Evolutionary conservation across 164 flowering plant genomes (phyloP), one percentile per base, ranked within the genome.

Genomic region (Kalanchoe fedtschenkoi): DNA sequence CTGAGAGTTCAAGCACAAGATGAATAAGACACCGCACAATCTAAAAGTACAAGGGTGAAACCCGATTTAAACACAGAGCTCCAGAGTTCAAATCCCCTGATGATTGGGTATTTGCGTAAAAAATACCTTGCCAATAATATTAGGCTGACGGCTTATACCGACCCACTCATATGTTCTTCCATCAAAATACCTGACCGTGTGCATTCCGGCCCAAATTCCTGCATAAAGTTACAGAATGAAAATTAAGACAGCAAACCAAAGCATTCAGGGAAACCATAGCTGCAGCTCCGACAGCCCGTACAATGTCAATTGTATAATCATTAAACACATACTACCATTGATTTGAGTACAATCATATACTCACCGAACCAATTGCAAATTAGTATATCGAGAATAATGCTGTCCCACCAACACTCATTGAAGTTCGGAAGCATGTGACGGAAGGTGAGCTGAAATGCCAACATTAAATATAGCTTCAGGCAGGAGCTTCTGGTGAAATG

Each of bases 351-450:
- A 37, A 34, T 11, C n/a, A n/a, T 61, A 22, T 62, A 29, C 87
- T 78, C 65, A 90, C 97, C 98, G 77, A 90, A 90, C 97, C 99
- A 93, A 67, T 93, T 93, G 83, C 97, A 93, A 71, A 88, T 85
- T 60, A 93, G 68, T 56, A 91, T 84, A 65, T 93, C 97, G 67
- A 90, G 87, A 66, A 93, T 65, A 61, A 93, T 90, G 72, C 95
- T 93, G 79, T 88, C 97, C 97, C 97, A 88, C 97, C 96, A 93
- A 76, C 97, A 93, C 74, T 90, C 97, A 58, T 88, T 91, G 77
- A 93, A 93, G 74, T 93, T 90, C 33, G 99, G 99, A 60, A 93
- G 65, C 99, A 93, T 93, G 71, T 93, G 96, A 58, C 96, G 88
- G 69, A 95, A 95, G 46, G 99, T 95, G 58, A 95, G 80, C 97